A percentile compares a stretch with the other conserved stretches of the same genome.
Evolutionary conservation across 208 protist species (phyloP).

Genomic region (Acanthamoeba healyi): DNA sequence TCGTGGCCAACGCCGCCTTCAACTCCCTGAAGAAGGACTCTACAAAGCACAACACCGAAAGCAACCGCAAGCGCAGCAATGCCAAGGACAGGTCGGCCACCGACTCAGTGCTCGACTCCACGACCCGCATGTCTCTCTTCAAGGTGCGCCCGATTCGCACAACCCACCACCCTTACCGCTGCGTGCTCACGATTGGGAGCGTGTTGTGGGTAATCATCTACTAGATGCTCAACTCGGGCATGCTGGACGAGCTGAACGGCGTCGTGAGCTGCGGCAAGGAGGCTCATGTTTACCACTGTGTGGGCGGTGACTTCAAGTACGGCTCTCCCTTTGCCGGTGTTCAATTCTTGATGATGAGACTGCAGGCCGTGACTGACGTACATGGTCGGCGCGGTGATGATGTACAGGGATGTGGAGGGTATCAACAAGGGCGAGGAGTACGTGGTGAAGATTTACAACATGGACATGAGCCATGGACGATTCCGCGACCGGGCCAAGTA

Average conservation of each 20-base stretch:
- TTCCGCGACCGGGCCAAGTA: conserved; percentile 99
- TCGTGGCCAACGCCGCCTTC: conserved; percentile 1
- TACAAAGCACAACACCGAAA: not conserved
- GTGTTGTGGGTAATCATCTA: too few relatives aligned
- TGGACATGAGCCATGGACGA: conserved; percentile 96
- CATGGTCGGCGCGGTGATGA: too few relatives aligned
- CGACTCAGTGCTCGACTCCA: conserved; percentile 95
- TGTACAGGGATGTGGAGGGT: conserved; percentile 60
- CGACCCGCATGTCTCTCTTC: conserved; percentile 98
- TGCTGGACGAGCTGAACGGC: conserved; percentile 96
- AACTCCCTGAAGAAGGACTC: conserved; percentile 60
- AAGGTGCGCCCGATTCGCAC: conserved; percentile 86
- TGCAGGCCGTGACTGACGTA: too few relatives aligned
- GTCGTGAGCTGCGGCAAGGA: conserved; percentile 99
- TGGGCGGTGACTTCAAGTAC: conserved; percentile 29
- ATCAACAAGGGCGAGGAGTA: conserved; percentile 84
- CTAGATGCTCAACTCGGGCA: conserved; percentile 95
- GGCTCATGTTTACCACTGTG: conserved; percentile 96
- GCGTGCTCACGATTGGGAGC: too few relatives aligned
- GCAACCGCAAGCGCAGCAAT: conserved; percentile 46
- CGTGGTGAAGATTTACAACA: conserved; percentile 99
- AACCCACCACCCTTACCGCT: not conserved
- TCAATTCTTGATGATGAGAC: not conserved
- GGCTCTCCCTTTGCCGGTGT: not conserved
- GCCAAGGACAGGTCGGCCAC: not conserved